Percentiles rank a stretch among this genome's conserved stretches.
phyloP scores from a whole-genome alignment of 495 filamentous ascomycete species.

The Penicillium manginii region DNA sequence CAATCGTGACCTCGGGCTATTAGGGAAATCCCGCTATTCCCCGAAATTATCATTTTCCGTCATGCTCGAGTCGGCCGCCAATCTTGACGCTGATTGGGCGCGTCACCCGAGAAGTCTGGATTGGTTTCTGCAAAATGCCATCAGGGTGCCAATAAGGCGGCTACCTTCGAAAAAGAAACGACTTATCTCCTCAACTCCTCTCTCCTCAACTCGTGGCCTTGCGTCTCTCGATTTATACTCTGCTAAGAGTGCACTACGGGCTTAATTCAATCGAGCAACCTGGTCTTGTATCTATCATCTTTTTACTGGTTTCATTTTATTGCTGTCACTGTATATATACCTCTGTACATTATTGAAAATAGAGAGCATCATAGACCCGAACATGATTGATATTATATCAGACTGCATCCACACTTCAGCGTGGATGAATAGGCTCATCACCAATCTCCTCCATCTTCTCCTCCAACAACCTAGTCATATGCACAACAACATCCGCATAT shows the following conservation, averaged over 20 bases:
- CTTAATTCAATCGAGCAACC: neutral
- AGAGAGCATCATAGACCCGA: conserved; percentile 1
- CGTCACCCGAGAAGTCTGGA: conserved; percentile 25
- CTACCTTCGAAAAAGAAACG: neutral
- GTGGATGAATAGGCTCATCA: conserved; percentile 39
- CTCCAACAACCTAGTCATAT: conserved; percentile 42
- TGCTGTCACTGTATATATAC: conserved; percentile 17
- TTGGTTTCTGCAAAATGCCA: conserved; percentile 40
- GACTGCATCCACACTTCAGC: neutral
- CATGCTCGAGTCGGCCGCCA: conserved; percentile 39
- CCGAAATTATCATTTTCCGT: conserved; percentile 26
- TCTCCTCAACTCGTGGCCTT: neutral
- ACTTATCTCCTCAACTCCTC: neutral
- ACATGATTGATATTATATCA: neutral
- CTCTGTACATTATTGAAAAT: conserved; percentile 1
- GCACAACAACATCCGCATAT: conserved; percentile 35
- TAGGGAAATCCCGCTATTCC: conserved; percentile 19
- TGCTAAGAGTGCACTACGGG: conserved; percentile 28
- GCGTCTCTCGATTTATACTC: conserved; percentile 4
- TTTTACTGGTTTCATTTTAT: conserved; percentile 1
- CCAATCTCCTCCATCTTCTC: conserved; percentile 49
- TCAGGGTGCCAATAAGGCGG: conserved; percentile 26
- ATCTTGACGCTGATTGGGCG: conserved; percentile 38
- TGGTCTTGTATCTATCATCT: conserved; percentile 4
- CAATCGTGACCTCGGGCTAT: conserved; percentile 31